These are phyloP conservation scores for Rhinocladiella mackenziei DNA, from an alignment of 2,329 filamentous ascomycete species.

Conservation along the genomic window DNA sequence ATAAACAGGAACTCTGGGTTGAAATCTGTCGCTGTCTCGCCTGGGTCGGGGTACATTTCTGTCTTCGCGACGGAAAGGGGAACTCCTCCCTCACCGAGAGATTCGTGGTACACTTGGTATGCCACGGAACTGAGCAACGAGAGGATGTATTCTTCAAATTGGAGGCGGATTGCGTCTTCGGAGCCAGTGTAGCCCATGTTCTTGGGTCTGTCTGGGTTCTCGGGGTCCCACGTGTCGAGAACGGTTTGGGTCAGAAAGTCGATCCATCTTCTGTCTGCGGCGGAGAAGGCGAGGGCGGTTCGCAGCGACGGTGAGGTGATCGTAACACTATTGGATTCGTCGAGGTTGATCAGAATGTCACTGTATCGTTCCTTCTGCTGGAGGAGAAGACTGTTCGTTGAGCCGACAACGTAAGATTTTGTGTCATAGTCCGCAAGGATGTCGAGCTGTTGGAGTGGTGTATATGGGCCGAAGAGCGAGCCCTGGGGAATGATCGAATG, in stretches of 20 bases:
- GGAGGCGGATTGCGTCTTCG: constrained; percentile 93
- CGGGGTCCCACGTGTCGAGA: constrained; percentile 93
- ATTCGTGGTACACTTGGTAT: constrained; percentile 56
- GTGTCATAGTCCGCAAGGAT: constrained; percentile 88
- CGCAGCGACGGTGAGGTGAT: constrained; percentile 77
- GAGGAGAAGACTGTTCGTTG: constrained; percentile 87
- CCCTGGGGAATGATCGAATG: constrained; percentile 53
- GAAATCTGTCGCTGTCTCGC: constrained; percentile 80
- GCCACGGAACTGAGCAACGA: constrained; percentile 84
- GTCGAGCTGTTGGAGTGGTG: constrained; percentile 90
- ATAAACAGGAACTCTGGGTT: constrained; percentile 77
- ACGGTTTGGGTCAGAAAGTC: constrained; percentile 91
- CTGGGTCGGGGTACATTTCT: constrained; percentile 38
- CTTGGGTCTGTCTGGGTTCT: constrained; percentile 83
- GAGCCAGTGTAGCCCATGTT: constrained; percentile 92
- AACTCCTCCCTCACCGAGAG: constrained; percentile 3
- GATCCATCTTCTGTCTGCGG: constrained; percentile 90
- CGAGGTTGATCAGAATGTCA: constrained; percentile 93
- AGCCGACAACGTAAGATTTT: constrained; percentile 95
- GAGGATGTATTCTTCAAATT: constrained; percentile 95
- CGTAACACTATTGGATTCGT: constrained; percentile 65
- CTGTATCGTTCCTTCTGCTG: constrained; percentile 95
- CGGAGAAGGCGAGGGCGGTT: constrained; percentile 70
- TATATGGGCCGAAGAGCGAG: constrained; percentile 93
- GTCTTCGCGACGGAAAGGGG: constrained; percentile 48